Percentiles rank a stretch among this genome's conserved stretches.
These are phyloP conservation scores for Prunus campanulata DNA, from an alignment of 306 rosid genomes.

Conservation along the genomic window DNA sequence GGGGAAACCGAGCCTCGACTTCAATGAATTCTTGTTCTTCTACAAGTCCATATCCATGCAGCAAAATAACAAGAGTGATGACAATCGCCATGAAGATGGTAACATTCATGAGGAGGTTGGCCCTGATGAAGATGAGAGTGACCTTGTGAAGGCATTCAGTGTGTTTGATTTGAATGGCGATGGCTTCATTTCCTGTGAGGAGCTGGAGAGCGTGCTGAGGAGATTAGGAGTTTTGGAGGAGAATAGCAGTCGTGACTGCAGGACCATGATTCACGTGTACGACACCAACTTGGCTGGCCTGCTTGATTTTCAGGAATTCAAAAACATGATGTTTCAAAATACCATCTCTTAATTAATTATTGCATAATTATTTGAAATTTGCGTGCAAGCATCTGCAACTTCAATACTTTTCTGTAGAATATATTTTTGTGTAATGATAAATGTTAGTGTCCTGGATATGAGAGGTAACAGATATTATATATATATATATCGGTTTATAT, in stretches of 20 bases:
- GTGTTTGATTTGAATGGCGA: constrained; percentile 77
- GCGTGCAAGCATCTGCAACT: neutral
- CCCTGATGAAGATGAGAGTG: constrained; percentile 35
- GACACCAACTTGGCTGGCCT: constrained; percentile 70
- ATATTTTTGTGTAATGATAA: neutral
- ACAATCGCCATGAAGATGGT: neutral
- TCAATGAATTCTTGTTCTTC: constrained; percentile 58
- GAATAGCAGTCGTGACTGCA: constrained; percentile 40
- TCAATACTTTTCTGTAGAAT: neutral
- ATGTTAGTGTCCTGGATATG: neutral
- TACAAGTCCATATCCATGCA: constrained; percentile 46
- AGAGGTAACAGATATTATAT: too few relatives aligned
- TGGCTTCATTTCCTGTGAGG: constrained; percentile 73
- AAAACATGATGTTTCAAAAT: constrained; percentile 64
- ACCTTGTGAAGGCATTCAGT: constrained; percentile 61
- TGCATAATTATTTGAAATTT: neutral
- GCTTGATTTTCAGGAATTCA: constrained; percentile 86
- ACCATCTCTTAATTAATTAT: constrained; percentile 28
- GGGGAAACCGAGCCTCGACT: constrained; percentile 47
- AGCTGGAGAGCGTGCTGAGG: constrained; percentile 52
- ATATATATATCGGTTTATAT: too few relatives aligned
- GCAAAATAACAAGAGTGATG: constrained; percentile 10
- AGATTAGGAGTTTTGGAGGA: constrained; percentile 63
- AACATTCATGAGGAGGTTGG: neutral
- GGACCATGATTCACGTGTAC: constrained; percentile 50